A percentile compares a stretch with the other conserved stretches of the same genome.
phyloP scores from a whole-genome alignment of 2,329 filamentous ascomycete genomes.

The Lasiodiplodia theobromae region DNA sequence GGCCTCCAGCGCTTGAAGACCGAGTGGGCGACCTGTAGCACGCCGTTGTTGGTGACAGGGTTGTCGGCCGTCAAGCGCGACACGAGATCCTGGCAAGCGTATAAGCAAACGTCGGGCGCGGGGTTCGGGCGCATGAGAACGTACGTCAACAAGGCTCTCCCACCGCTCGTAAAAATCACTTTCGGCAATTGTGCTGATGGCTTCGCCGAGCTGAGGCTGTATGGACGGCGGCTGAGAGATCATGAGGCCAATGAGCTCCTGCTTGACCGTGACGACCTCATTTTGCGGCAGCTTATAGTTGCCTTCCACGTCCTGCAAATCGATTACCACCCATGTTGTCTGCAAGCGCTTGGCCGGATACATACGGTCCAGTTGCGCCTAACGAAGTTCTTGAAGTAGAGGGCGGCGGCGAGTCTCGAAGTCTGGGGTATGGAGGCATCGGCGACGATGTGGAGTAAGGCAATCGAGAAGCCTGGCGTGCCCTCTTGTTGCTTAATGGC shows the following conservation, averaged over 20 bases:
- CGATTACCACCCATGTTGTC: constrained; percentile 29
- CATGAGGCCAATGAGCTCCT: constrained; percentile 95
- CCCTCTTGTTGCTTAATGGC: constrained; percentile 79
- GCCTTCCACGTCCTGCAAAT: constrained; percentile 80
- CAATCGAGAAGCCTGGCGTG: constrained; percentile 85
- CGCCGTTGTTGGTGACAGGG: constrained; percentile 86
- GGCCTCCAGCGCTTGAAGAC: constrained; percentile 97
- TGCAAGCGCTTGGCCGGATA: constrained; percentile 33
- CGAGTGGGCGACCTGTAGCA: constrained; percentile 95
- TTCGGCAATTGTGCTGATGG: constrained; percentile 96
- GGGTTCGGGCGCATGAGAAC: constrained; percentile 36
- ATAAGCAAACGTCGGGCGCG: constrained; percentile 16
- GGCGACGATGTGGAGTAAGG: constrained; percentile 87
- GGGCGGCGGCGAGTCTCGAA: constrained; percentile 83
- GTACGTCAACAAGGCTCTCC: constrained; percentile 89
- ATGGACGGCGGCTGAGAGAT: constrained; percentile 86
- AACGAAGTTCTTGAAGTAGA: constrained; percentile 99
- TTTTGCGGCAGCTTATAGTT: constrained; percentile 84
- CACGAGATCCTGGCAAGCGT: constrained; percentile 74
- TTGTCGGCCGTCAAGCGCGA: constrained; percentile 83
- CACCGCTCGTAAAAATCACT: constrained; percentile 96
- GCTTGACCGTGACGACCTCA: constrained; percentile 91
- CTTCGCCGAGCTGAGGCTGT: constrained; percentile 93
- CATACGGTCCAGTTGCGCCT: constrained; percentile 86
- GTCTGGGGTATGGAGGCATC: constrained; percentile 74